phyloP scores from a whole-genome alignment of 1,139 yeast genomes.

The Yamadazyma friedrichii region DNA sequence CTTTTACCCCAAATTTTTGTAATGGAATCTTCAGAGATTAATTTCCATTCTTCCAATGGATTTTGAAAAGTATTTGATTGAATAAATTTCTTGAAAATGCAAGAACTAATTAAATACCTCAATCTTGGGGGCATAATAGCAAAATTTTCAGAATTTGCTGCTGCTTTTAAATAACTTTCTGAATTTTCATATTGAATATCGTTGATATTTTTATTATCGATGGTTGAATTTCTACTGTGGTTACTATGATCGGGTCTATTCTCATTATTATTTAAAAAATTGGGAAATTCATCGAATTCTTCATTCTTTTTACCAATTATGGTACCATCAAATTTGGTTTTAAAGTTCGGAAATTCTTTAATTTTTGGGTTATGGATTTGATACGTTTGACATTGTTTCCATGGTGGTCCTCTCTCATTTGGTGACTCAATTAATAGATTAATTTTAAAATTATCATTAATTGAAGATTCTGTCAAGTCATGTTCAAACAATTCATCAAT shows the following conservation, averaged over 20 bases:
- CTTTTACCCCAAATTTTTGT: constrained; percentile 56
- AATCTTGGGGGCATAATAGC: constrained; percentile 52
- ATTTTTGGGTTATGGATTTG: constrained; percentile 44
- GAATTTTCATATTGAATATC: constrained; percentile 38
- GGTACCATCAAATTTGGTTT: constrained; percentile 35
- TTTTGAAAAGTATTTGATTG: constrained; percentile 21
- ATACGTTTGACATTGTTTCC: constrained; percentile 48
- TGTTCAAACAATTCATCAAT: constrained; percentile 43
- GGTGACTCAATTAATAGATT: constrained; percentile 34
- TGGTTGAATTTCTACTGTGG: not conserved
- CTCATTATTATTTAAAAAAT: constrained; percentile 7
- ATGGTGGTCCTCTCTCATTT: constrained; percentile 45
- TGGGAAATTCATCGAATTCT: not conserved
- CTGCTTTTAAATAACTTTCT: constrained; percentile 25
- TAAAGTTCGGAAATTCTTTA: constrained; percentile 47
- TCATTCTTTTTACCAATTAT: constrained; percentile 19
- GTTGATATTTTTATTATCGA: constrained; percentile 16
- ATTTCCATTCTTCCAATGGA: constrained; percentile 41
- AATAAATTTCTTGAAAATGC: constrained; percentile 45
- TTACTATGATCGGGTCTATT: not conserved
- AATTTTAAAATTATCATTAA: constrained; percentile 13
- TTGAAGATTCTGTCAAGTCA: constrained; percentile 5
- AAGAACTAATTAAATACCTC: constrained; percentile 49
- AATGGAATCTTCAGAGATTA: constrained; percentile 55
- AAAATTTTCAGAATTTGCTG: constrained; percentile 27